Base-by-base conservation (phyloP, 805 yeast species). In the Crinitomyces ghanaensis region DNA sequence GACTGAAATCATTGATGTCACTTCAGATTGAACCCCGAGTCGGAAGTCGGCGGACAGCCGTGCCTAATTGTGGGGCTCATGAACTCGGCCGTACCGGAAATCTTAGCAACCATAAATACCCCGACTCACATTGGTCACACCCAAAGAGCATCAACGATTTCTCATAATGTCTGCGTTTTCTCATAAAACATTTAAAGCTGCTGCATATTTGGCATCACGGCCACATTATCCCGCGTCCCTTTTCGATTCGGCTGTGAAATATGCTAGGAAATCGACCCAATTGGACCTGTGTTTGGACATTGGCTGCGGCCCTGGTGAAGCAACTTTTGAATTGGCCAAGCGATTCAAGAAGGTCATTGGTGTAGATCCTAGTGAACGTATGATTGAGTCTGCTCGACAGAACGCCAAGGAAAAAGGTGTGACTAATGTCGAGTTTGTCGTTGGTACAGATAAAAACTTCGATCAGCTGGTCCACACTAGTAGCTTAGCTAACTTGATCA, bases 271-370 rank as follows among this genome's bases (percentile, higher is more conserved):
- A 4, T 51, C 44, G 2, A 43, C 42, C 6, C 37, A 40, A 11
- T 44, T 42, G 4, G 39, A 60, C n/a, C 68, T 74, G 2, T 26
- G 31, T 26, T 50, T 81, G 8, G 95, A 84, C 55, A 57, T 77
- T 3, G 93, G 91, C 0, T 77, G 85, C 53, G 93, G 93, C 0
- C 70, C 91, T 0, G 93, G 93, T 0, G 73, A 73, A 40, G 88
- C 77, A 1, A 67, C 86, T 0, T 61, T 66, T 37, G 70, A 72
- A 26, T 48, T 77, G 23, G 44, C 65, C 3, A 42, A 54, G 1
- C 51, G 57, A 31, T 73, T 75, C 43, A 50, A 61, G n/a, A 42
- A 54, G 1, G 71, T 73, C 1, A 57, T 74, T 18, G 93, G 88
- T 1, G 59, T 74, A 1, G 93, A 81, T 50, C 58, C 69, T 2